These are phyloP conservation scores for Fistulifera solaris DNA, from an alignment of 108 stramenopile genomes.

Conservation along the genomic window DNA sequence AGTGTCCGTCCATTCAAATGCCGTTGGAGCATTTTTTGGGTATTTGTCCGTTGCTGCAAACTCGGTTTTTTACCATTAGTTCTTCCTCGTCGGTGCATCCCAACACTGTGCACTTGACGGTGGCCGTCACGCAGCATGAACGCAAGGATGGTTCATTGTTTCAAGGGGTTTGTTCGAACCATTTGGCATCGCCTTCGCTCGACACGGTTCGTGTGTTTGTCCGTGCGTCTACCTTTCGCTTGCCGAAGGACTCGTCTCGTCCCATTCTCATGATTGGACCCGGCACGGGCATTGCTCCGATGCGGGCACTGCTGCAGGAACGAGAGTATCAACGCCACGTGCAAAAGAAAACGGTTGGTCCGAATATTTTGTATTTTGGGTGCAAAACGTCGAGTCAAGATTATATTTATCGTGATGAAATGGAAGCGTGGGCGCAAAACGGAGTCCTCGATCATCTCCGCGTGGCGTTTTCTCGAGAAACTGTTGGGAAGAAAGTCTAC, in stretches of 20 bases:
- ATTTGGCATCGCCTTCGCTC: slow-evolving; percentile 40
- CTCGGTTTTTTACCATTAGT: slow-evolving; percentile 96
- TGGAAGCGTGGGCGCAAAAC: slow-evolving; percentile 45
- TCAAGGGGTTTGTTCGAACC: slow-evolving; percentile 82
- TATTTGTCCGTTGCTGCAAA: slow-evolving; percentile 78
- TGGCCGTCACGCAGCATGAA: slow-evolving; percentile 59
- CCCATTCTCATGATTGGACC: slow-evolving; percentile 96
- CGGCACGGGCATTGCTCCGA: slow-evolving; percentile 97
- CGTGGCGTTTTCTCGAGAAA: slow-evolving; percentile 88
- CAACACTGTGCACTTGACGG: slow-evolving; percentile 82
- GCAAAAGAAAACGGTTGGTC: slow-evolving; percentile 26
- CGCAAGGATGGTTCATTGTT: slow-evolving; percentile 54
- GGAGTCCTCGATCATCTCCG: slow-evolving; percentile 67
- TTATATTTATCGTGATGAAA: slow-evolving; percentile 89
- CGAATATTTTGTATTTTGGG: slow-evolving; percentile 92
- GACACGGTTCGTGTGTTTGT: slow-evolving; percentile 69
- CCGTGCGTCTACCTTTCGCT: slow-evolving; percentile 85
- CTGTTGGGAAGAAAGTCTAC: slow-evolving; percentile 74
- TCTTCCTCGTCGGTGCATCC: slow-evolving; percentile 85
- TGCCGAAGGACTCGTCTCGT: slow-evolving; percentile 40
- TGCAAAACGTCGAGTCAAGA: slow-evolving; percentile 80
- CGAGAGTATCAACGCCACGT: slow-evolving; percentile 37
- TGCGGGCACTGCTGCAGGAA: slow-evolving; percentile 92
- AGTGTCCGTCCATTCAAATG: slow-evolving; percentile 70
- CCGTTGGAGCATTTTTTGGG: slow-evolving; percentile 84